Base-by-base conservation (phyloP, 768 basidiomycete species). In the Tylopilus cervinicoccineus region DNA sequence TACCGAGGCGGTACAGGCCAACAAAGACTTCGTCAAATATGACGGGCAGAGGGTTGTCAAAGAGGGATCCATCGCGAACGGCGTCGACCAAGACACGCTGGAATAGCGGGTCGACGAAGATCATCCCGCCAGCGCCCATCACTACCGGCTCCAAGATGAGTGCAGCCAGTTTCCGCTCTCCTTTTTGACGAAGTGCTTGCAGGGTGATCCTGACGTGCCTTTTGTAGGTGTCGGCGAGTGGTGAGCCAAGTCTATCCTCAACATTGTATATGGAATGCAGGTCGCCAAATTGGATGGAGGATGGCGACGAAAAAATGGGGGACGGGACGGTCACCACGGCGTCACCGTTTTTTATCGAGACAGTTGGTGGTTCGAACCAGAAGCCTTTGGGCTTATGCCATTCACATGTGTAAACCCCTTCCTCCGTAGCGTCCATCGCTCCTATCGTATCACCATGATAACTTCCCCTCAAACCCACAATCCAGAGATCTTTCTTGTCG, bases 391-490 rank as follows among this genome's bases (percentile, higher is more conserved):
- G 86, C 45, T 85, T 71, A 64, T 98, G 93, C 94, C 95, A 98
- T 65, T 97, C 95, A 55, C 93, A 96, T 1, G 87, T 88, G 66
- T 87, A 98, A 2, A 94, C 85, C 9, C 90, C 88, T 58, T 94
- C 90, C 61, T 88, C 85, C 54, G 83, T 88, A 7, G 95, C 94
- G 56, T 97, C 91, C 95, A 98, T 98, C 2, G 86, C 85, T 0
- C 95, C 95, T 52, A 97, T 94, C 12, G 95, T 98, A 66, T 98
- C 95, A 2, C 95, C 95, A 60, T 98, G 95, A 69, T 97, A 98
- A 61, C 92, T 92, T 5, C 95, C 95, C 56, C 81, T 85, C 36
- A 98, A 59, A 0, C 95, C 95, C 4, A 98, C 63, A 2, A 98
- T 78, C 5, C 88, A 90, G 5, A 93, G 70, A 22, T 71, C 67